Evolutionary conservation across 129 eudicot species (phyloP), one percentile per base, ranked within the genome.

Genomic region (Lonicera japonica): DNA sequence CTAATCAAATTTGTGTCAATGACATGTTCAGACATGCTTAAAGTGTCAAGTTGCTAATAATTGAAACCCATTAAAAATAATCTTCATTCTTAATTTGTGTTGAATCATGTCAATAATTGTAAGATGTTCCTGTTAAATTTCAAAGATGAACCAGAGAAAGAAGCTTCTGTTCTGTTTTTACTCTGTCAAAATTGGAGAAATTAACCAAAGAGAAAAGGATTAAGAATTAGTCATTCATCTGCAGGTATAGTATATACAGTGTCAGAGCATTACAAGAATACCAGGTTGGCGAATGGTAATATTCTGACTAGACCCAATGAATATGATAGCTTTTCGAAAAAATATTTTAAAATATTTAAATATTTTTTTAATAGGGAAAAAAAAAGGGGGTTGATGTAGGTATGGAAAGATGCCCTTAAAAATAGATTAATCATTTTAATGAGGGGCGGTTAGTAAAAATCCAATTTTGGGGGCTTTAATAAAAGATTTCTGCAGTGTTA

Each of bases 271-370:
- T 53, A 68, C 52, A 73, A 66, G 72, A 70, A 82, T 77, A 83
- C 80, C 87, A 82, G 78, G 80, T 70, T 79, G 84, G 73, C 79
- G 64, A 56, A 39, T 40, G 73, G 62, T 65, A 58, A 57, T 56
- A 65, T 69, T 70, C 77, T 77, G 80, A 60, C 81, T 56, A 63
- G 75, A 70, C 67, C 60, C 84, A 81, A 68, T 76, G 72, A 66
- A 80, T 66, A 41, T 36, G 48, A 25, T 15, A 24, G 55, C 62
- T 55, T 61, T 55, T 61, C 61, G 53, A 25, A 54, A 20, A 14
- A 62, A 2, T 14, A 45, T 57, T 50, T 18, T 11, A 29, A 56
- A 25, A 3, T 9, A n/a, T 16, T 24, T 40, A n/a, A 53, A 48
- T 29, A 34, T 34, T 58, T 13, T 58, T 21, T 22, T 57, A 53